Conservation (phyloP, 2,329 filamentous ascomycete genomes). For the Corniculantispora saksenae region DNA sequence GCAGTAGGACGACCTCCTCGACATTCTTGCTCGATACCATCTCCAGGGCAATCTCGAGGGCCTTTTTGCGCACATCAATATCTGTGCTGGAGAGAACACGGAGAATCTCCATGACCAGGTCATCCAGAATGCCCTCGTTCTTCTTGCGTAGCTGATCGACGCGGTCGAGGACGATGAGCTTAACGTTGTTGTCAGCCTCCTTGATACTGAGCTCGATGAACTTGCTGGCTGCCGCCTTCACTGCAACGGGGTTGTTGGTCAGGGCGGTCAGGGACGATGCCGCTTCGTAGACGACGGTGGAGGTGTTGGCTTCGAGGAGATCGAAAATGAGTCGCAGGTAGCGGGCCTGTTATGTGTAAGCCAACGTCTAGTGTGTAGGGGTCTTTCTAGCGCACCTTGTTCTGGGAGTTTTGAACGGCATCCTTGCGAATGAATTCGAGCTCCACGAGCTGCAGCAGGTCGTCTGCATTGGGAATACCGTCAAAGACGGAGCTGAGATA, state of each 20-base stretch:
- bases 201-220: constrained; percentile 97
- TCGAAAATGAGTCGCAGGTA: constrained; percentile 97
- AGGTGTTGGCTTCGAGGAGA: constrained; percentile 86
- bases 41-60: constrained; percentile 84
- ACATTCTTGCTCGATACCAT: constrained; percentile 99
- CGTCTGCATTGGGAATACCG: constrained; percentile 89
- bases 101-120: constrained; percentile 94
- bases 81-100: constrained; percentile 93
- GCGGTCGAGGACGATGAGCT: constrained; percentile 93
- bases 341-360: constrained; percentile 58
- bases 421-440: constrained; percentile 98
- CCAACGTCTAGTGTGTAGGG: constrained; percentile 18
- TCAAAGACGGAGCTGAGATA: constrained; percentile 91
- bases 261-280: constrained; percentile 91
- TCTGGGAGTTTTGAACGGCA: constrained; percentile 88
- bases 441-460: constrained; percentile 88
- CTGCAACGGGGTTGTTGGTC: constrained; percentile 94
- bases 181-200: constrained; percentile 98
- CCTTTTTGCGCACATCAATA: constrained; percentile 92
- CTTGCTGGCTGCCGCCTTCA: constrained; percentile 93
- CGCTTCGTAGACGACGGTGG: constrained; percentile 96
- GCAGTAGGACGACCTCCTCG: constrained; percentile 89
- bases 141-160: constrained; percentile 85
- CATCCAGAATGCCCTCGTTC: constrained; percentile 89
- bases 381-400: constrained; percentile 67